Conservation (phyloP, 2,329 filamentous ascomycete species). For the Fusarium goolgardi region DNA sequence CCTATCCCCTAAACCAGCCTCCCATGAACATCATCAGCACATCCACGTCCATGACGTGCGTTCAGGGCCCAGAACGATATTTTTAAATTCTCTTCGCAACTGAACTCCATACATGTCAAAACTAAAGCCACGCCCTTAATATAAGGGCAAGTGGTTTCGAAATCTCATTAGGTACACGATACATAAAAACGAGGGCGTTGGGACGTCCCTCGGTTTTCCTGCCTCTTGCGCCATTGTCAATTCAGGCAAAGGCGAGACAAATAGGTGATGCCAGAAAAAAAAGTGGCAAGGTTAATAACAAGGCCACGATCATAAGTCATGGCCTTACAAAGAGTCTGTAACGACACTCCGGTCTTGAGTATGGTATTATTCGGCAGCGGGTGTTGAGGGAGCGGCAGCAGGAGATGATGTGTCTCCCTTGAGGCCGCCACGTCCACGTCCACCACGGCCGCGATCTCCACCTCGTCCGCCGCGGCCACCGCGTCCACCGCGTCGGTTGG, state of each 20-base stretch:
- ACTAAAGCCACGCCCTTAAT: slow-evolving; percentile 49
- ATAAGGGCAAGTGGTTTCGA: slow-evolving; percentile 46
- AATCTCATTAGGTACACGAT: slow-evolving; percentile 55
- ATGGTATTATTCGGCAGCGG: slow-evolving; percentile 54
- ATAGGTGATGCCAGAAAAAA: slow-evolving; percentile 35
- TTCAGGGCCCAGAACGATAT: slow-evolving; percentile 47
- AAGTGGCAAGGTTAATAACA: slow-evolving; percentile 34
- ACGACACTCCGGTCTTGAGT: slow-evolving; percentile 27
- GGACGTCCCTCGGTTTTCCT: slow-evolving; percentile 41
- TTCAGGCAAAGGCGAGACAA: slow-evolving; percentile 41
- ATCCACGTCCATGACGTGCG: slow-evolving; percentile 34
- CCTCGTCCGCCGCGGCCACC: slow-evolving; percentile 67
- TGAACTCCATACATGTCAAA: slow-evolving; percentile 52
- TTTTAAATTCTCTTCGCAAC: slow-evolving; percentile 48
- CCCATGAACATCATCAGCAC: slow-evolving; percentile 35
- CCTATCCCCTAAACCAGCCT: slow-evolving; percentile 32
- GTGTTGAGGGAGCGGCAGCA: slow-evolving; percentile 63
- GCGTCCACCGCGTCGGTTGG: slow-evolving; percentile 66
- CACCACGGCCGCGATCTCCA: slow-evolving; percentile 67
- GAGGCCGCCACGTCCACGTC: slow-evolving; percentile 66
- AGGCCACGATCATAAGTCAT: slow-evolving; percentile 29
- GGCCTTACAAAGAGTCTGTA: slow-evolving; percentile 29
- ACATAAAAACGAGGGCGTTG: slow-evolving; percentile 47
- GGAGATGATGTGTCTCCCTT: slow-evolving; percentile 70
- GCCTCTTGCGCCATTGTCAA: slow-evolving; percentile 35